phyloP scores from a whole-genome alignment of 2,329 filamentous ascomycete genomes.

The Sporothrix sp. region DNA sequence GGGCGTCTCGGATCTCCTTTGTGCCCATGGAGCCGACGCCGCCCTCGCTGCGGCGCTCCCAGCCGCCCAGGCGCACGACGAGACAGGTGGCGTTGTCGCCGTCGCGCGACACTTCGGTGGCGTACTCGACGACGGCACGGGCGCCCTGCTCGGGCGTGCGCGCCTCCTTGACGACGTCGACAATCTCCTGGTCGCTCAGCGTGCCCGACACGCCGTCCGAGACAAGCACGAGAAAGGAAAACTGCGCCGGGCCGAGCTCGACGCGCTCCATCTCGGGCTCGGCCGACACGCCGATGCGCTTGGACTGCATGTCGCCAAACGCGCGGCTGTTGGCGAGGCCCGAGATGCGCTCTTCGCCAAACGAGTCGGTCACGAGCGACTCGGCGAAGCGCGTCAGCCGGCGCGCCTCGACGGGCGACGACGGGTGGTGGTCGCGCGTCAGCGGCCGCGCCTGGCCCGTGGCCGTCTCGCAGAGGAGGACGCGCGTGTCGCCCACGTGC shows the following conservation, averaged over 20 bases:
- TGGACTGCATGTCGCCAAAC: constrained; percentile 86
- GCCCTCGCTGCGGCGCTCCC: constrained; percentile 68
- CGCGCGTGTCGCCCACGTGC: constrained; percentile 87
- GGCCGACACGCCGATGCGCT: constrained; percentile 86
- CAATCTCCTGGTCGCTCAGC: constrained; percentile 85
- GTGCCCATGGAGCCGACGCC: constrained; percentile 83
- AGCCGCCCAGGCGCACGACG: constrained; percentile 57
- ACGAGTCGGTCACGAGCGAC: constrained; percentile 85
- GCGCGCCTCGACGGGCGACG: constrained; percentile 71
- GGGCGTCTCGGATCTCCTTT: constrained; percentile 80
- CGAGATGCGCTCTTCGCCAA: constrained; percentile 91
- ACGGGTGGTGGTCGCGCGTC: constrained; percentile 87
- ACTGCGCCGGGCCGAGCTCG: constrained; percentile 74
- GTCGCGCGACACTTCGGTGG: constrained; percentile 66
- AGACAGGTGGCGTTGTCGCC: constrained; percentile 62
- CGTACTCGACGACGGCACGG: constrained; percentile 70
- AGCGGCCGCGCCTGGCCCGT: constrained; percentile 72
- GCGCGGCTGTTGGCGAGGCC: constrained; percentile 89
- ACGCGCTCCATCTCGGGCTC: constrained; percentile 80
- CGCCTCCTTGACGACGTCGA: constrained; percentile 91
- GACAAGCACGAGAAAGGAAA: constrained; percentile 79
- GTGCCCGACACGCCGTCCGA: constrained; percentile 83
- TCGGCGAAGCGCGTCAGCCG: constrained; percentile 69
- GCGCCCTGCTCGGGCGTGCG: constrained; percentile 81
- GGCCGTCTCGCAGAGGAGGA: constrained; percentile 77